A percentile compares a stretch with the other conserved stretches of the same genome.
Evolutionary conservation across 768 basidiomycete species (phyloP).

Genomic region (Boletus sp.): DNA sequence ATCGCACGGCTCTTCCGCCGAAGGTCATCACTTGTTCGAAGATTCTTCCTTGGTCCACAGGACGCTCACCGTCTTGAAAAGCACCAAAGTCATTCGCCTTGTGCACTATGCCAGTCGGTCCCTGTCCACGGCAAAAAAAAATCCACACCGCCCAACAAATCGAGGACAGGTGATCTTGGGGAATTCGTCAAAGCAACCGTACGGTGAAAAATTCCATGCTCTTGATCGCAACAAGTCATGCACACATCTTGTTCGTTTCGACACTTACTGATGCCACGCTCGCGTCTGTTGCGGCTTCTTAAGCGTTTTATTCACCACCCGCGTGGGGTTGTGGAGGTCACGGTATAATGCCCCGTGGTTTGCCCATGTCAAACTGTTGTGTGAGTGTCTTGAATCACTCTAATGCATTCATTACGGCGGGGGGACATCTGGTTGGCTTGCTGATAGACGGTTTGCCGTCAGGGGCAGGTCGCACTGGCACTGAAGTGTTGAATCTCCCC

Average conservation of each 20-base stretch:
- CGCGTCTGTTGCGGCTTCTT: slow-evolving; percentile 13
- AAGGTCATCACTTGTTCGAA: not conserved
- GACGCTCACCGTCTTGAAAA: slow-evolving; percentile 13
- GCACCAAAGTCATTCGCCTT: not conserved
- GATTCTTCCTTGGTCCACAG: not conserved
- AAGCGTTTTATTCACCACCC: slow-evolving; percentile 13
- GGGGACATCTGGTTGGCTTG: slow-evolving; percentile 19
- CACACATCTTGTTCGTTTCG: slow-evolving; percentile 17
- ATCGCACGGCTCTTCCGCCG: slow-evolving; percentile 13
- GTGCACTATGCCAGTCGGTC: not conserved
- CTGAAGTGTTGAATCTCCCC: slow-evolving; percentile 1
- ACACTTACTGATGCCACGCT: slow-evolving; percentile 23
- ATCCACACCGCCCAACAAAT: slow-evolving; percentile 3
- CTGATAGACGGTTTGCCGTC: slow-evolving; percentile 3
- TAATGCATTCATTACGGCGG: slow-evolving; percentile 17
- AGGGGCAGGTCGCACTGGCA: not conserved
- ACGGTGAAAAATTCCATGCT: slow-evolving; percentile 28
- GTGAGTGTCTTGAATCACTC: slow-evolving; percentile 36
- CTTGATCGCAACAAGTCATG: slow-evolving; percentile 23
- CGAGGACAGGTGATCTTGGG: not conserved
- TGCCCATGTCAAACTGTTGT: slow-evolving; percentile 13
- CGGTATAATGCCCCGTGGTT: slow-evolving; percentile 2
- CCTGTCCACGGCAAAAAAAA: slow-evolving; percentile 3
- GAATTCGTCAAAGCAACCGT: slow-evolving; percentile 8
- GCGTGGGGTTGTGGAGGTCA: slow-evolving; percentile 2